Conservation (phyloP, 768 basidiomycete genomes). For the Tricholoma sp. region DNA sequence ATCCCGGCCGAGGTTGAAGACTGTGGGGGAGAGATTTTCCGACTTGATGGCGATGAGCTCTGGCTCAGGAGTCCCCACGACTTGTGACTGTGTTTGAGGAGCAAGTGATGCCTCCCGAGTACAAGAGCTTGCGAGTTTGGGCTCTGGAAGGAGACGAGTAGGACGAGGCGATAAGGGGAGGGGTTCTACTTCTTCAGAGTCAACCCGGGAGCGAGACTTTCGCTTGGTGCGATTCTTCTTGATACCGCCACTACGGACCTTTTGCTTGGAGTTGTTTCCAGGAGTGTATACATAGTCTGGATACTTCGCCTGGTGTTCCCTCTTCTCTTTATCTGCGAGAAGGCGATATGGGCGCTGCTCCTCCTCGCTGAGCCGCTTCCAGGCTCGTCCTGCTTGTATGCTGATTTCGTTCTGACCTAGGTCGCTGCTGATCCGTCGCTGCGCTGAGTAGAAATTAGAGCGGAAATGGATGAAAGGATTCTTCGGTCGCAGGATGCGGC, state of each 20-base stretch:
- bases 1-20: slow-evolving; percentile 1
- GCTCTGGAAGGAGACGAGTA: background rate
- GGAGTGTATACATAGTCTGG: slow-evolving; percentile 26
- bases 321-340: slow-evolving; percentile 22
- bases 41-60: background rate
- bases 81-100: background rate
- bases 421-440: slow-evolving; percentile 7
- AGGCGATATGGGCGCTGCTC: slow-evolving; percentile 17
- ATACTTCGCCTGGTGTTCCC: slow-evolving; percentile 20
- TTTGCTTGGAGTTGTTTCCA: slow-evolving; percentile 11
- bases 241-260: background rate
- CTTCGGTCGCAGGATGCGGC: slow-evolving; percentile 28
- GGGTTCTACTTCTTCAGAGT: background rate
- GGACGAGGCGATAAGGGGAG: background rate
- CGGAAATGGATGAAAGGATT: slow-evolving; percentile 37
- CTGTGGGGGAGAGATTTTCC: background rate
- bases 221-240: background rate
- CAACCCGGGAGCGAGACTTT: background rate
- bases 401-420: slow-evolving; percentile 31
- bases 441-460: slow-evolving; percentile 19
- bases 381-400: slow-evolving; percentile 25
- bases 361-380: slow-evolving; percentile 20
- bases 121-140: background rate
- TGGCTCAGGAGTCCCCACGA: background rate
- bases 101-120: background rate